phyloP scores from a whole-genome alignment of 306 rosid genomes.

The Nissolia schottii region DNA sequence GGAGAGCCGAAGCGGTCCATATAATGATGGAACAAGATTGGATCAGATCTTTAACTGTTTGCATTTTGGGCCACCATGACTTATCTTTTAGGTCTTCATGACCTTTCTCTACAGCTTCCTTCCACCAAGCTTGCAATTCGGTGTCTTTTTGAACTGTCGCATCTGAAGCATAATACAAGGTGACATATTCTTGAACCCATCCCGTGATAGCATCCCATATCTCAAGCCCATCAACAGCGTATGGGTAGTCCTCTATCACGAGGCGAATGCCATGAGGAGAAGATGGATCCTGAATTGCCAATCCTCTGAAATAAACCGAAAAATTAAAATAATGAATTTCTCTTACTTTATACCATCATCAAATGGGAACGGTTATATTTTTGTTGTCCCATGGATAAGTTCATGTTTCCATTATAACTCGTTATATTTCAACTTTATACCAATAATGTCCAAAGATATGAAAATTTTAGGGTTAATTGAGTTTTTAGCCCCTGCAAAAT shows the following conservation, averaged over 20 bases:
- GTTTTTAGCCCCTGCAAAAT: too few relatives aligned
- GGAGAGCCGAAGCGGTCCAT: conserved; percentile 76
- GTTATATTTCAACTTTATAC: too few relatives aligned
- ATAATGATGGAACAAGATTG: conserved; percentile 42
- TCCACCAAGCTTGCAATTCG: conserved; percentile 75
- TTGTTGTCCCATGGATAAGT: too few relatives aligned
- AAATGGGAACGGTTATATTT: not conserved
- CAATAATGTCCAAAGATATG: too few relatives aligned
- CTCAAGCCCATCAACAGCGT: conserved; percentile 55
- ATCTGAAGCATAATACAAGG: conserved; percentile 42
- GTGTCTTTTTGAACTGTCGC: conserved; percentile 34
- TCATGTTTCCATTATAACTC: too few relatives aligned
- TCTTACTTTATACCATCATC: not conserved
- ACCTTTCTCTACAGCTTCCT: conserved; percentile 51
- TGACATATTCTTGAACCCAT: conserved; percentile 57
- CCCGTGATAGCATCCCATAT: conserved; percentile 62
- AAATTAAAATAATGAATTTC: not conserved
- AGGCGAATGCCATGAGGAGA: conserved; percentile 57
- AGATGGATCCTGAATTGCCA: conserved; percentile 51
- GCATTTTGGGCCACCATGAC: conserved; percentile 68
- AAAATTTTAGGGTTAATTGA: too few relatives aligned
- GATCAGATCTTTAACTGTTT: conserved; percentile 32
- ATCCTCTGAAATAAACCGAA: conserved; percentile 43
- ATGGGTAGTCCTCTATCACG: conserved; percentile 60
- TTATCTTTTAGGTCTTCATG: conserved; percentile 57